A percentile compares a stretch with the other conserved stretches of the same genome.
Evolutionary conservation across 73 alveolate species (phyloP).

Genomic region (Symbiodinium natans): DNA sequence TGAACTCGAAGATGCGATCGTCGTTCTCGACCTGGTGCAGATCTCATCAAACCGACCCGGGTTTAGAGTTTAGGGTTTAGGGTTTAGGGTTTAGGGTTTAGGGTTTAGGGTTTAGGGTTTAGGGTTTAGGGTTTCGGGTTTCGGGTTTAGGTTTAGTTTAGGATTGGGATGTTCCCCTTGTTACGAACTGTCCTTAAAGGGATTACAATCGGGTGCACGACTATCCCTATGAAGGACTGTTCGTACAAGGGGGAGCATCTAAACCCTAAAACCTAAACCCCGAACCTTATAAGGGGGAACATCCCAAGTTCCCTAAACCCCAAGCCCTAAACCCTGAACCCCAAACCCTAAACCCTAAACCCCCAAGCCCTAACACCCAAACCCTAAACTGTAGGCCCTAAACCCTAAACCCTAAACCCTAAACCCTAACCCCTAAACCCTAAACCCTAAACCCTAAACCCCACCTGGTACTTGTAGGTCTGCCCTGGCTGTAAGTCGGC

Average conservation of each 20-base stretch:
- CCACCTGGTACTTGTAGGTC: slow-evolving; percentile 2
- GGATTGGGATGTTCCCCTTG: no score
- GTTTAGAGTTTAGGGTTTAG: no score
- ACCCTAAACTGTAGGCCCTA: not conserved
- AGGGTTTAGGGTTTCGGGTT: no score
- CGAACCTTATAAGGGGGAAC: not conserved
- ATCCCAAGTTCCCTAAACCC: not conserved
- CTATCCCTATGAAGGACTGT: not conserved
- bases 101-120: no score
- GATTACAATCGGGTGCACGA: not conserved
- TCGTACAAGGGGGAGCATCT: not conserved
- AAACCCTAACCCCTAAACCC: not conserved
- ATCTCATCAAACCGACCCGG: not conserved
- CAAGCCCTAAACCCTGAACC: not conserved
- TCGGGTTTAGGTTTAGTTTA: no score
- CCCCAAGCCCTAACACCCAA: not conserved
- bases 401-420: not conserved
- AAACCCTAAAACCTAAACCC: not conserved
- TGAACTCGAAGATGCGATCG: not conserved
- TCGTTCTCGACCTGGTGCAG: slow-evolving; percentile 11
- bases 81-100: no score
- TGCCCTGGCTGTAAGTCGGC: not conserved
- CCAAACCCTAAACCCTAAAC: not conserved
- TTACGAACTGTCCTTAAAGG: not conserved
- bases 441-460: no score